These are phyloP conservation scores for Ascosphaera aggregata DNA, from an alignment of 2,329 filamentous ascomycete species.

Conservation along the genomic window DNA sequence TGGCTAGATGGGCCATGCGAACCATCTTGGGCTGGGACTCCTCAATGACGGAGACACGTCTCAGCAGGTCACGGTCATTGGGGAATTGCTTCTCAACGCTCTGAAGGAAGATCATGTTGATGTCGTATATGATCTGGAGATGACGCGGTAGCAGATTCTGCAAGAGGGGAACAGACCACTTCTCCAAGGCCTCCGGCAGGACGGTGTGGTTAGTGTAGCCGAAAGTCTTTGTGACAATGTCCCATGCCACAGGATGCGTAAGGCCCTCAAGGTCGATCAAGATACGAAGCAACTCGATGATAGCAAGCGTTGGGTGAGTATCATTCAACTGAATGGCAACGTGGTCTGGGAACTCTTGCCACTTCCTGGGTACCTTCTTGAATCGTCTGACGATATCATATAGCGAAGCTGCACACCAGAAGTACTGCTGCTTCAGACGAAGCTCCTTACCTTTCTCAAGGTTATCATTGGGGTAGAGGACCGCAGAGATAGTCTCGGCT, in stretches of 20 bases:
- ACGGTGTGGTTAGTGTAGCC: conserved; percentile 99
- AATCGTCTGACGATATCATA: conserved; percentile 93
- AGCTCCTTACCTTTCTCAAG: conserved; percentile 92
- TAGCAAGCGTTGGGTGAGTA: conserved; percentile 86
- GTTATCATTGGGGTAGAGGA: conserved; percentile 94
- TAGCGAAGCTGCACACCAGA: conserved; percentile 94
- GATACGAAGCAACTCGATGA: conserved; percentile 89
- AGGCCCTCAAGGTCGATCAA: conserved; percentile 73
- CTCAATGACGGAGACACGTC: conserved; percentile 88
- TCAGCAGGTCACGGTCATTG: conserved; percentile 63
- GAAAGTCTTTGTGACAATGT: conserved; percentile 54
- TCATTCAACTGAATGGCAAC: conserved; percentile 97
- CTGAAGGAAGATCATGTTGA: conserved; percentile 88
- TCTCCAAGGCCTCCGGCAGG: conserved; percentile 87
- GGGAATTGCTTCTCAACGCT: conserved; percentile 77
- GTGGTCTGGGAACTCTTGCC: conserved; percentile 82
- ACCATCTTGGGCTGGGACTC: conserved; percentile 96
- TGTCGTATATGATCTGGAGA: conserved; percentile 93
- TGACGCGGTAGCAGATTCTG: conserved; percentile 87
- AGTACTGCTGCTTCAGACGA: conserved; percentile 96
- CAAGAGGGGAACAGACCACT: conserved; percentile 85
- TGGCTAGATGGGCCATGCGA: conserved; percentile 84
- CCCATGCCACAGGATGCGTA: conserved; percentile 85
- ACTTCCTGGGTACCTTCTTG: conserved; percentile 85
- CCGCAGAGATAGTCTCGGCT: conserved; percentile 95